Conservation (phyloP, 2,329 filamentous ascomycete genomes). For the Mycosphaerella arachidis region DNA sequence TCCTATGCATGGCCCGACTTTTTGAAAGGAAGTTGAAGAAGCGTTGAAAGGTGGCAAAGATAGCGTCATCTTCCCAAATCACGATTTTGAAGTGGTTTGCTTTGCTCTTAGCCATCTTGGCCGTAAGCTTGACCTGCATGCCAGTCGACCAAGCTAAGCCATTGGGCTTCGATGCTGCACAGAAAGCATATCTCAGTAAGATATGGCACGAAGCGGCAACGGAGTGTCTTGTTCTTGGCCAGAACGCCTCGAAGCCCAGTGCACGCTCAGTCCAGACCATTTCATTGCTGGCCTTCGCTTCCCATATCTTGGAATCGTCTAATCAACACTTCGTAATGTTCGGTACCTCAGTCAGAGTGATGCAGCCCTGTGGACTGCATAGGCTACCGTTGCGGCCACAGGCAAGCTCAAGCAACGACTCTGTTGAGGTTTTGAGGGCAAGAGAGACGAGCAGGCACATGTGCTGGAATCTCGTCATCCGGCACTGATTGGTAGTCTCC, state of each 20-base stretch:
- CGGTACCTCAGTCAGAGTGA: slow-evolving; percentile 1
- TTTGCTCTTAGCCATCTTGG: slow-evolving; percentile 7
- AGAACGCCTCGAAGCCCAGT: slow-evolving; percentile 7
- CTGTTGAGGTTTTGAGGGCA: neutral
- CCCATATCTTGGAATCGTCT: slow-evolving; percentile 6
- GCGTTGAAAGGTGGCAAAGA: slow-evolving; percentile 1
- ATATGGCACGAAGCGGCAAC: slow-evolving; percentile 7
- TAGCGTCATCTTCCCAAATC: neutral
- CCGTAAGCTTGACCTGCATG: slow-evolving; percentile 2
- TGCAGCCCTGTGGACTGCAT: slow-evolving; percentile 5
- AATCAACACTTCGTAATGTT: slow-evolving; percentile 10
- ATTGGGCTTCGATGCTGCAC: neutral
- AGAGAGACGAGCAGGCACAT: slow-evolving; percentile 5
- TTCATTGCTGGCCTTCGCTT: neutral
- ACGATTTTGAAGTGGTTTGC: slow-evolving; percentile 10
- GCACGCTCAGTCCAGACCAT: slow-evolving; percentile 5
- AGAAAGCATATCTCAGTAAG: neutral
- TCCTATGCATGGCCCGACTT: slow-evolving; percentile 9
- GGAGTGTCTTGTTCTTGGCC: slow-evolving; percentile 5
- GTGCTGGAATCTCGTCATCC: slow-evolving; percentile 8
- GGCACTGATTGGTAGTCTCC: slow-evolving; percentile 1
- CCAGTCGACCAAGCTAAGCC: neutral
- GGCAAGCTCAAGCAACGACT: neutral
- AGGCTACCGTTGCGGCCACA: neutral
- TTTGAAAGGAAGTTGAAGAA: slow-evolving; percentile 3